A percentile compares a stretch with the other conserved stretches of the same genome.
phyloP scores from a whole-genome alignment of 2,329 filamentous ascomycete species.

The Ophiosphaerella herpotricha region DNA sequence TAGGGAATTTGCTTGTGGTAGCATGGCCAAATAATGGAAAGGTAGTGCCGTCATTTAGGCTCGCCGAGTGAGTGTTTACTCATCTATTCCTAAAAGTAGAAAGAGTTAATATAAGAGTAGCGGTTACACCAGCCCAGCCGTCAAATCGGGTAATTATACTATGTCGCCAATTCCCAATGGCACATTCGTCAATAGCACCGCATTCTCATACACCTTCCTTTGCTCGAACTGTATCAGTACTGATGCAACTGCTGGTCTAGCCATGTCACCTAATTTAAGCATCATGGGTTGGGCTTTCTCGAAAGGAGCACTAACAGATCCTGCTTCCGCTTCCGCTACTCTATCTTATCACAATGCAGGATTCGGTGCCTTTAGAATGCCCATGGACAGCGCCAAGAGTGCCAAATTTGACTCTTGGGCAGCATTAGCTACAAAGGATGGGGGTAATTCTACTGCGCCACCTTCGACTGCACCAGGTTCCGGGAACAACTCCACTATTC shows the following conservation, averaged over 20 bases:
- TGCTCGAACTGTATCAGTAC: slow-evolving; percentile 49
- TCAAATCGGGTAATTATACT: slow-evolving; percentile 50
- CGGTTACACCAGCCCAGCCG: slow-evolving; percentile 56
- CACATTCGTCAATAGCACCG: slow-evolving; percentile 59
- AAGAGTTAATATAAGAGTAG: slow-evolving; percentile 11
- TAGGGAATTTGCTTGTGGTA: slow-evolving; percentile 55
- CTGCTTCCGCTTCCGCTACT: slow-evolving; percentile 24
- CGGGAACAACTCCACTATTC: slow-evolving; percentile 31
- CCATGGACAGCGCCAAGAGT: slow-evolving; percentile 33
- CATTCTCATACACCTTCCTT: slow-evolving; percentile 61
- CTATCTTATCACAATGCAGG: slow-evolving; percentile 40
- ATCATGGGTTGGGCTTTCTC: slow-evolving; percentile 42
- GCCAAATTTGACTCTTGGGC: slow-evolving; percentile 43
- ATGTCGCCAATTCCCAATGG: slow-evolving; percentile 56
- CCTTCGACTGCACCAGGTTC: slow-evolving; percentile 17
- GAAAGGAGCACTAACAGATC: slow-evolving; percentile 26
- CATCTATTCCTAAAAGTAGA: not conserved
- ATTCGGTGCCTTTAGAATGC: slow-evolving; percentile 40
- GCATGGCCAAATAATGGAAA: slow-evolving; percentile 58
- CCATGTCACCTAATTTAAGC: slow-evolving; percentile 27
- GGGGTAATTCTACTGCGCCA: slow-evolving; percentile 30
- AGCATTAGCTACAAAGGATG: slow-evolving; percentile 32
- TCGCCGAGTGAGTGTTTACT: slow-evolving; percentile 36
- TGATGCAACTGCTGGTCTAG: slow-evolving; percentile 21
- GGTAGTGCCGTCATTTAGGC: slow-evolving; percentile 54